Evolutionary conservation across 768 basidiomycete genomes (phyloP), one percentile per base, ranked within the genome.

Genomic region (Chiua virens): DNA sequence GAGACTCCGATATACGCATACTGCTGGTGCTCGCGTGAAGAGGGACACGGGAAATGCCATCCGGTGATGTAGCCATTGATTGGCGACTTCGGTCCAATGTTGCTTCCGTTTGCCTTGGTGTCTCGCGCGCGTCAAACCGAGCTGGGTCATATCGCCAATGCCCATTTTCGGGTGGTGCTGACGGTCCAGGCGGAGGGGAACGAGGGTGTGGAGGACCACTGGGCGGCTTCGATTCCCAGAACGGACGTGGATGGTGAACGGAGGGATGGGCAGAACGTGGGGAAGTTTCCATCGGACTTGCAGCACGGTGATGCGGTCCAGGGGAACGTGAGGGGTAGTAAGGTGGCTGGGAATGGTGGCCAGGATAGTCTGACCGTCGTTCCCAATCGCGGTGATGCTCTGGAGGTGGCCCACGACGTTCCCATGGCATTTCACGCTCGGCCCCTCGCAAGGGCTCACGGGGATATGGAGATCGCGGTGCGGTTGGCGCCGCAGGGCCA

Each of bases 191-290:
- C 9, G 71, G 71, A 46, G 70, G 68, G 2, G 73, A 63, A 13
- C 65, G 69, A 23, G 62, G 58, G 4, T 58, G 67, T 38, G 63
- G 55, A 4, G 64, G 67, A 25, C 66, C 64, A 11, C 63, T 50
- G 1, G 73, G 65, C 3, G 79, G 81, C 62, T 83, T 85, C 28
- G 78, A 68, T 15, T 87, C 87, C 86, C 85, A 87, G 59, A 82
- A 81, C 8, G 77, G 62, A 15, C 74, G 63, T 0, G 69, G 18
- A 21, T 64, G 62, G 3, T 58, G 67, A 5, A 71, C 60, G 28
- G 48, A 17, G 17, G 79, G 79, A 42, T 78, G 79, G 4, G 71
- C 67, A 1, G 76, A 75, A 20, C 85, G 78, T 4, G 87, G 86
- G 1, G 87, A 87, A 1, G 79, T 75, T 40, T 83, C 79, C 45